Evolutionary conservation across 139 green algal species (phyloP).

Genomic region (Coccomyxa sp.): DNA sequence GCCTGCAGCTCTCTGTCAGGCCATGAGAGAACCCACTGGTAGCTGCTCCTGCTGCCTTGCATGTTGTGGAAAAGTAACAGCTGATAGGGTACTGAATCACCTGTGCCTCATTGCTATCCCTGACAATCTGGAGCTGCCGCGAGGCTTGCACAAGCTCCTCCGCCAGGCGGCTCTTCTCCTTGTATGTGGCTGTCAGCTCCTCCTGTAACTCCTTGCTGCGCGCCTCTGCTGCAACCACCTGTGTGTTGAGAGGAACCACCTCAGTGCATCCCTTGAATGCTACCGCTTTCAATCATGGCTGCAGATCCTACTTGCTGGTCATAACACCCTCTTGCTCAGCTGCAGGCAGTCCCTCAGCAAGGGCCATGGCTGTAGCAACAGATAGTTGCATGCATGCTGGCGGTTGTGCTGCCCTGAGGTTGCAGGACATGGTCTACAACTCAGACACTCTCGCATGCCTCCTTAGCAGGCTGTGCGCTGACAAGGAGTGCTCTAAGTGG

Average conservation of each 20-base stretch:
- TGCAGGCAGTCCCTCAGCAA: neutral
- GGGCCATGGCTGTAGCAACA: neutral
- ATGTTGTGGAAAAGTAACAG: no score
- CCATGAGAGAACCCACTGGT: no score
- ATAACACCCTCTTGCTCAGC: neutral
- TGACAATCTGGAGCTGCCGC: slow-evolving; percentile 25
- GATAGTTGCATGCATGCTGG: neutral
- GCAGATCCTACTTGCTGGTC: neutral
- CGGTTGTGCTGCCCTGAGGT: neutral
- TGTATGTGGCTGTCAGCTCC: slow-evolving; percentile 41
- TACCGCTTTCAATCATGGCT: neutral
- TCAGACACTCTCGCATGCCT: no score
- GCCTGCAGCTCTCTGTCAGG: no score
- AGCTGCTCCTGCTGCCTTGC: neutral
- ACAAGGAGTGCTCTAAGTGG: no score
- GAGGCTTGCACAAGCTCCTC: slow-evolving; percentile 28
- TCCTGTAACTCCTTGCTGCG: slow-evolving; percentile 23
- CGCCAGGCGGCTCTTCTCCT: slow-evolving; percentile 32
- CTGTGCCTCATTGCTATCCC: slow-evolving; percentile 40
- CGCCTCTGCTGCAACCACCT: slow-evolving; percentile 23
- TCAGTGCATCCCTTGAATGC: no score
- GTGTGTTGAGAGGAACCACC: neutral
- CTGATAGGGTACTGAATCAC: no score
- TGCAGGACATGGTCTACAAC: neutral
- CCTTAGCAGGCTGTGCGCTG: no score